phyloP scores from a whole-genome alignment of 257 asterid species.

The Paraleonurus japonicus region DNA sequence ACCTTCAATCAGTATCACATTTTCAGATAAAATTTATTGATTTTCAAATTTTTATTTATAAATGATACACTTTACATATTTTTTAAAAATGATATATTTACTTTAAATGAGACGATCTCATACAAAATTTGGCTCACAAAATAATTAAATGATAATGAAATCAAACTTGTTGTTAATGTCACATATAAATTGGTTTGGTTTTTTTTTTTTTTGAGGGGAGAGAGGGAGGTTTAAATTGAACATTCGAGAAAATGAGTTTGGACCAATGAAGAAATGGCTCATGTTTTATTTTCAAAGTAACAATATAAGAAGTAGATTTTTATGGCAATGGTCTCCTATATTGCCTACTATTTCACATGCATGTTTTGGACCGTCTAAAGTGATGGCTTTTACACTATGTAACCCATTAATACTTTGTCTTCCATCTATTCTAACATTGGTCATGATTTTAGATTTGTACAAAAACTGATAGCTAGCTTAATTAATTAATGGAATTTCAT shows the following conservation, averaged over 20 bases:
- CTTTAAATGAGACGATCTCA: too few species aligned
- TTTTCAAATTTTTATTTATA: too few species aligned
- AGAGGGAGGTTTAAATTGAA: neutral
- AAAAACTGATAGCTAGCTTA: neutral
- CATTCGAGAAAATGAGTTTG: neutral
- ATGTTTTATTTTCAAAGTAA: conserved; percentile 6
- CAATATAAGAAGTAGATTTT: conserved; percentile 9
- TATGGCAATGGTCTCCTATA: neutral
- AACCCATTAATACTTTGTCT: conserved; percentile 19
- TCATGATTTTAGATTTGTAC: neutral
- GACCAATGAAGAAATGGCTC: neutral
- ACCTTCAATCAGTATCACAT: too few species aligned
- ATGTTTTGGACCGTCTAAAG: conserved; percentile 17
- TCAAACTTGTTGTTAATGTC: too few species aligned
- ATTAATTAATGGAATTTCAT: neutral
- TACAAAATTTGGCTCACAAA: too few species aligned
- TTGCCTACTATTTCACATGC: conserved; percentile 26
- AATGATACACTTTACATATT: too few species aligned
- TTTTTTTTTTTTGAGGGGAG: too few species aligned
- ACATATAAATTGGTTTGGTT: too few species aligned
- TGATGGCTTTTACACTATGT: conserved; percentile 13
- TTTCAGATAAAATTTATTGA: too few species aligned
- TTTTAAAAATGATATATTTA: too few species aligned
- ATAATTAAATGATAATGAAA: too few species aligned
- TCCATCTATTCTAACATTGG: neutral